Evolutionary conservation across 495 filamentous ascomycete genomes (phyloP).

Genomic region (Glarea lozoyensis): DNA sequence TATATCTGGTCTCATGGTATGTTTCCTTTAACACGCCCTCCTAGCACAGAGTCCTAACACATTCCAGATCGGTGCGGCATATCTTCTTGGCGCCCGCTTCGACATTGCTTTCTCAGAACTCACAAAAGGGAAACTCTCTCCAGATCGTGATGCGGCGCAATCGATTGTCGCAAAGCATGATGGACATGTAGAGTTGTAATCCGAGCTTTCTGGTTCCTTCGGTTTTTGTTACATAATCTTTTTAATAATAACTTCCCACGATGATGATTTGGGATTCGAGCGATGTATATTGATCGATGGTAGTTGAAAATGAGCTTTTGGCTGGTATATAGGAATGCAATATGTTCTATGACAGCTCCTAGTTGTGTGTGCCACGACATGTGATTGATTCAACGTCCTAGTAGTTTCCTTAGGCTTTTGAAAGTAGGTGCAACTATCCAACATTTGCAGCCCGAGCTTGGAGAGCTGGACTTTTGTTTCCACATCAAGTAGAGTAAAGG

Average conservation of each 20-base stretch:
- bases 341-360: no score
- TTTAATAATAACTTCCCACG: background rate
- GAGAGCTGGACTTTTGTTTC: no score
- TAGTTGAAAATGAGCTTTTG: no score
- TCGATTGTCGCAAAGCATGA: slow-evolving; percentile 10
- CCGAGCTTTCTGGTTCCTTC: background rate
- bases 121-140: slow-evolving; percentile 34
- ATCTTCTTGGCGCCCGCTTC: slow-evolving; percentile 44
- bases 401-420: no score
- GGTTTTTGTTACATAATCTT: background rate
- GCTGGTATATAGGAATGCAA: no score
- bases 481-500: no score
- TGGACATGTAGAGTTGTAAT: slow-evolving; percentile 21
- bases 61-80: slow-evolving; percentile 27
- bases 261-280: no score
- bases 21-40: slow-evolving; percentile 11
- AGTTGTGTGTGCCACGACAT: no score
- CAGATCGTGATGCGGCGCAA: slow-evolving; percentile 6
- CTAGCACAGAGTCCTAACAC: slow-evolving; percentile 5
- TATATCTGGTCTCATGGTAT: slow-evolving; percentile 61
- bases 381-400: no score
- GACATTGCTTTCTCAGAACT: slow-evolving; percentile 52
- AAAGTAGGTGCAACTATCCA: no score
- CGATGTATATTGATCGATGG: no score
- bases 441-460: no score